Base-by-base conservation (phyloP, 129 eudicot species). In the Artemisia tridentata region DNA sequence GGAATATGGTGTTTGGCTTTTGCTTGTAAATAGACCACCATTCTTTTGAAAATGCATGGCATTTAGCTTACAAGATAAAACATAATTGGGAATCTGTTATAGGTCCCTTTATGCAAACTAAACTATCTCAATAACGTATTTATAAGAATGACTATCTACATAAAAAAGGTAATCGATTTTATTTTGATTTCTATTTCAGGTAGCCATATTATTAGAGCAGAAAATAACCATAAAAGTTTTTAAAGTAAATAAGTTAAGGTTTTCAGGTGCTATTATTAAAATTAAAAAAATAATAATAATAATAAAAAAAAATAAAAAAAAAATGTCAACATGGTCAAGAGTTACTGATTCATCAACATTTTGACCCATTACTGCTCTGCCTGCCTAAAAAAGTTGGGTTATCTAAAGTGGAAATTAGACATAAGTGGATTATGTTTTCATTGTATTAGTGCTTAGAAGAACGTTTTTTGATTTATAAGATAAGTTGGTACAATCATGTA, bases 1-100 rank as follows among this genome's bases (percentile, higher is more conserved):
- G 74, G 65, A 69, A 38, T 34, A 68, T 68, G 29, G 49, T 51
- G 29, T 50, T 68, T n/a, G 50, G 16, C 73, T 52, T 68, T 31
- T 27, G 49, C 23, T 68, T 10, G 49, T 27, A 25, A 51, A 51
- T 3, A 50, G 17, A 51, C 17, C 27, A 67, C 6, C 58, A 46
- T 48, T 16, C 50, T 63, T 38, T 2, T n/a, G 47, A 16, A 63
- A 61, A 15, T 61, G 66, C 47, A 61, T 61, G 19, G 14, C 66
- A 17, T 63, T 41, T 17, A 2, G 9, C 18, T 63, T 63, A 13
- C 15, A 38, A 3, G 23, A 63, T 38, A 7, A 8, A 38, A 38
- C 45, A 38, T 7, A 7, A 50, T 50, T 50, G 55, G 15, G 15
- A 50, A 50, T 50, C 7, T 50, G 15, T 50, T 2, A 3, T 0